A percentile compares a stretch with the other conserved stretches of the same genome.
These are phyloP conservation scores for Westerdykella sp. DNA, from an alignment of 2,329 filamentous ascomycete genomes.

Conservation along the genomic window DNA sequence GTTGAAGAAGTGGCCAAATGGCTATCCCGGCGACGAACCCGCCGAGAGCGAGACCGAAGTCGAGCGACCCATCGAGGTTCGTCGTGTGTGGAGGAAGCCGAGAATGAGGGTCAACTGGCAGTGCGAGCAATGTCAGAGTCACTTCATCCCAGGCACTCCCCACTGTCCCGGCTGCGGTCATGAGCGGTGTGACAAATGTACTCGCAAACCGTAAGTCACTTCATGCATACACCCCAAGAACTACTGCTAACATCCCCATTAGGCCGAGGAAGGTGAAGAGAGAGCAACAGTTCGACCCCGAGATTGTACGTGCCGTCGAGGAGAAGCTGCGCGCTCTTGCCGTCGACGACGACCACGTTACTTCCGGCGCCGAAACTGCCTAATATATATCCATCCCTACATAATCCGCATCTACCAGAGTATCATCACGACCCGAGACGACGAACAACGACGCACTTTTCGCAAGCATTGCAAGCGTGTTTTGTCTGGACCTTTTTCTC, in stretches of 20 bases:
- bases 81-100: slow-evolving; percentile 41
- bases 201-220: slow-evolving; percentile 44
- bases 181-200: slow-evolving; percentile 54
- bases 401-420: too few relatives aligned
- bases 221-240: background rate
- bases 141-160: slow-evolving; percentile 51
- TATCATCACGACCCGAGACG: background rate
- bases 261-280: slow-evolving; percentile 52
- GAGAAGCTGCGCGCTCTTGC: slow-evolving; percentile 43
- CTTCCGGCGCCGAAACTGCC: background rate
- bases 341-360: slow-evolving; percentile 18
- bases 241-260: slow-evolving; percentile 17
- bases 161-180: slow-evolving; percentile 57
- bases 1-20: slow-evolving; percentile 62
- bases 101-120: slow-evolving; percentile 42
- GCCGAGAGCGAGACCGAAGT: slow-evolving; percentile 24
- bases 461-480: too few relatives aligned
- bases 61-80: slow-evolving; percentile 15
- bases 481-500: too few relatives aligned
- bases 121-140: slow-evolving; percentile 58
- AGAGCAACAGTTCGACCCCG: slow-evolving; percentile 55
- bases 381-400: background rate
- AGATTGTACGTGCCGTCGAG: slow-evolving; percentile 53
- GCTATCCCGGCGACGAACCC: slow-evolving; percentile 59
- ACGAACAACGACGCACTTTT: background rate